Evolutionary conservation across 2,329 filamentous ascomycete species (phyloP), one percentile per base, ranked within the genome.

Genomic region (Stachybotrys chlorohalonatus): DNA sequence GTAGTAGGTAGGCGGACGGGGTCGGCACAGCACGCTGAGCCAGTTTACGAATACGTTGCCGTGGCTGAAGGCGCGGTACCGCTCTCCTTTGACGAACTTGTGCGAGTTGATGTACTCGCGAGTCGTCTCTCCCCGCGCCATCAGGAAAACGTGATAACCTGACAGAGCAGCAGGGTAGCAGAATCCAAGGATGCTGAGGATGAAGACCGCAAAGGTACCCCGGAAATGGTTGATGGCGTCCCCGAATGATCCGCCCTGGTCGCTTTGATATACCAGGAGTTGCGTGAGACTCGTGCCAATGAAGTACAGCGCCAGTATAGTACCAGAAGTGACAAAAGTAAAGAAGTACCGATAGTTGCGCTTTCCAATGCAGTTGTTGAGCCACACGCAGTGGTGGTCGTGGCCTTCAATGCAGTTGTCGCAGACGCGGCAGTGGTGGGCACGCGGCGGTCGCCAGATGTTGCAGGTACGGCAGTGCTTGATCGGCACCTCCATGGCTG

Each of bases 301-400:
- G 49, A 97, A 79, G 63, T 89, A 93, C 15, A 91, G 66, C 0
- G 86, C 81, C 16, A 96, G 78, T 39, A 96, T 61, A 0, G 90
- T 90, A n/a, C 83, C 84, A 13, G 86, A 84, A 53, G 83, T 84
- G 60, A 99, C 85, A 70, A 96, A 99, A 11, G 88, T 82, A 69
- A 97, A 96, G 72, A 99, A 99, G 71, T 93, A 97, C 59, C 94
- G 90, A 73, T 99, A 99, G 73, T 99, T 99, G 64, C 94, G 89
- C 60, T 93, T 87, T 48, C 94, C 94, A 52, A 99, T 87, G 61
- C 94, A 99, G 70, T 99, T 99, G 74, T 99, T 99, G 59, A 99
- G 82, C 94, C 94, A 99, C 15, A 97, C 92, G 66, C 94, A 99
- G 72, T 99, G 94, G 66, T 99, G 94, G 66, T 99, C 94, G 62